phyloP scores from a whole-genome alignment of 1,284 basidiomycete genomes.

The Austroboletus niveus region DNA sequence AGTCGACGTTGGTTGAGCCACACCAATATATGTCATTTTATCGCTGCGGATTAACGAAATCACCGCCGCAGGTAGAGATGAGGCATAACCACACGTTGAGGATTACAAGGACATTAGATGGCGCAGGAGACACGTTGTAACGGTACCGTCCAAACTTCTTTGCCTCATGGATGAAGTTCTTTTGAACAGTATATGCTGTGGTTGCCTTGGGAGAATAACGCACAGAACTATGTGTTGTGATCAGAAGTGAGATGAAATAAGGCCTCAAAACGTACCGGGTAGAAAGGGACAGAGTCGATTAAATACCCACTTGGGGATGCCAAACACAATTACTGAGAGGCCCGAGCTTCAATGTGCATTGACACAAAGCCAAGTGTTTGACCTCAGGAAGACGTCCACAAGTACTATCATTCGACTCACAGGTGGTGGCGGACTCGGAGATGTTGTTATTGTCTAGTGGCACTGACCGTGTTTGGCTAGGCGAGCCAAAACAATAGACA shows the following conservation, averaged over 20 bases:
- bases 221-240: neutral
- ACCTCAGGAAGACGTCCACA: no score
- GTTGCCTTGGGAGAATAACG: neutral
- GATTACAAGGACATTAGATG: constrained; percentile 10
- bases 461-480: no score
- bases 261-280: neutral
- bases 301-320: no score
- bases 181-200: neutral
- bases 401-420: no score
- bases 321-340: no score
- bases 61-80: constrained; percentile 7
- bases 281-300: no score
- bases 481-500: no score
- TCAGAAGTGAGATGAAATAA: neutral
- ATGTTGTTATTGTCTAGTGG: no score
- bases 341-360: no score
- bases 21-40: constrained; percentile 3
- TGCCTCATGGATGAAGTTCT: constrained; percentile 17
- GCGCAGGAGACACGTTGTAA: constrained; percentile 11
- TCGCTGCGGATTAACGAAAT: constrained; percentile 9
- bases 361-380: no score
- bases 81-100: constrained; percentile 5
- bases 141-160: constrained; percentile 15
- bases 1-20: neutral
- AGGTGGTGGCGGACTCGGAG: no score